phyloP scores from a whole-genome alignment of 352 stramenopile genomes.

The Pythium insidiosum region DNA sequence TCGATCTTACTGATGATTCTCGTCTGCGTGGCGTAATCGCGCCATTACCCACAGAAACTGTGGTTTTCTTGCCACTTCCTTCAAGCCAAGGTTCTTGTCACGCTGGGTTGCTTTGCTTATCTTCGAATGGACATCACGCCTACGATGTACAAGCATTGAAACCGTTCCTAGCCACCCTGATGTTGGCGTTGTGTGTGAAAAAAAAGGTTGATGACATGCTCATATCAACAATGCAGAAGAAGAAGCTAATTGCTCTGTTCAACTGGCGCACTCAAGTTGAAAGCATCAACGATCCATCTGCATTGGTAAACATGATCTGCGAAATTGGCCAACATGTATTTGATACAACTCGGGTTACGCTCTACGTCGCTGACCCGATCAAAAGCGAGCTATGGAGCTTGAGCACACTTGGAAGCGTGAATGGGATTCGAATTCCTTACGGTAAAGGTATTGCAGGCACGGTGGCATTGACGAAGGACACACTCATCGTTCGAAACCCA shows the following conservation, averaged over 20 bases:
- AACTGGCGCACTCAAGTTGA: constrained; percentile 59
- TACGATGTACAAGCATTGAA: constrained; percentile 26
- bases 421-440: constrained; percentile 66
- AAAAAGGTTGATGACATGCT: constrained; percentile 54
- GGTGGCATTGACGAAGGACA: constrained; percentile 45
- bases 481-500: constrained; percentile 51
- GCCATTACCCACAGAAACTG: constrained; percentile 7
- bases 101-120: constrained; percentile 38
- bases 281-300: constrained; percentile 59
- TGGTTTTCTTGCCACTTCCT: constrained; percentile 48
- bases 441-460: constrained; percentile 70
- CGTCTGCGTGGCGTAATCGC: constrained; percentile 17
- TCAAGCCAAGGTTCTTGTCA: constrained; percentile 21
- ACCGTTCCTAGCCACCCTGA: constrained; percentile 39
- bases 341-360: constrained; percentile 54
- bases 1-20: constrained; percentile 33
- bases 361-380: constrained; percentile 71
- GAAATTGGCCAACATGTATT: constrained; percentile 59
- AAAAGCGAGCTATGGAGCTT: constrained; percentile 72
- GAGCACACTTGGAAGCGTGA: constrained; percentile 58
- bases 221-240: constrained; percentile 53
- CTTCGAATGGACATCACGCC: constrained; percentile 5
- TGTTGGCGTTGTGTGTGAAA: constrained; percentile 32
- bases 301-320: constrained; percentile 67
- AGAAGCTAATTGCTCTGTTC: constrained; percentile 56